phyloP scores from a whole-genome alignment of 1,139 yeast genomes.

The Scheffersomyces stambukii region DNA sequence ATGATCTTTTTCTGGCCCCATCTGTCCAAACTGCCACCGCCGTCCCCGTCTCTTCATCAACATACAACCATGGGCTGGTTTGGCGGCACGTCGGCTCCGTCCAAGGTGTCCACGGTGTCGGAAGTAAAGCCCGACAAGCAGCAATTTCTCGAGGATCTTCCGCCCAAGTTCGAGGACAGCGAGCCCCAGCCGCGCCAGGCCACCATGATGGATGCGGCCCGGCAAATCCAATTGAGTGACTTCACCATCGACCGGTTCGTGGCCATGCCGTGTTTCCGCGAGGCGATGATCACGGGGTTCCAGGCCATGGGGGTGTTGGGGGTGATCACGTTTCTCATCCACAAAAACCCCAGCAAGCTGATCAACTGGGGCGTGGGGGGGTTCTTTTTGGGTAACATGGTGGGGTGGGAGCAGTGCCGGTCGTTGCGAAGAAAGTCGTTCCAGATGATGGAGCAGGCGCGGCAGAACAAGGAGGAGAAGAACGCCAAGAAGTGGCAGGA shows the following conservation, averaged over 20 bases:
- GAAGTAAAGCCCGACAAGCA: conserved; percentile 14
- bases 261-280: conserved; percentile 83
- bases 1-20: too few relatives aligned
- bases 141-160: conserved; percentile 31
- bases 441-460: conserved; percentile 60
- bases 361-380: conserved; percentile 85
- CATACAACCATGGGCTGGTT: conserved; percentile 35
- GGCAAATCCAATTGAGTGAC: conserved; percentile 39
- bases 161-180: conserved; percentile 45
- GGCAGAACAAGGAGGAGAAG: conserved; percentile 43
- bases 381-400: conserved; percentile 70
- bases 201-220: conserved; percentile 29
- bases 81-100: conserved; percentile 18
- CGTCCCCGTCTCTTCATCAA: too few relatives aligned
- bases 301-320: conserved; percentile 81
- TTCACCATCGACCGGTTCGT: conserved; percentile 53
- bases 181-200: conserved; percentile 18
- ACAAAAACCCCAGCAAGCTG: conserved; percentile 58
- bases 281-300: conserved; percentile 83
- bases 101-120: conserved; percentile 24
- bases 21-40: too few relatives aligned
- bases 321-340: conserved; percentile 64
- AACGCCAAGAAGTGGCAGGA: conserved; percentile 24
- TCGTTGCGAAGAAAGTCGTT: conserved; percentile 60
- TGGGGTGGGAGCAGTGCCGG: conserved; percentile 94